Conservation (phyloP, 257 asterid species). For the Osmanthus fragrans region DNA sequence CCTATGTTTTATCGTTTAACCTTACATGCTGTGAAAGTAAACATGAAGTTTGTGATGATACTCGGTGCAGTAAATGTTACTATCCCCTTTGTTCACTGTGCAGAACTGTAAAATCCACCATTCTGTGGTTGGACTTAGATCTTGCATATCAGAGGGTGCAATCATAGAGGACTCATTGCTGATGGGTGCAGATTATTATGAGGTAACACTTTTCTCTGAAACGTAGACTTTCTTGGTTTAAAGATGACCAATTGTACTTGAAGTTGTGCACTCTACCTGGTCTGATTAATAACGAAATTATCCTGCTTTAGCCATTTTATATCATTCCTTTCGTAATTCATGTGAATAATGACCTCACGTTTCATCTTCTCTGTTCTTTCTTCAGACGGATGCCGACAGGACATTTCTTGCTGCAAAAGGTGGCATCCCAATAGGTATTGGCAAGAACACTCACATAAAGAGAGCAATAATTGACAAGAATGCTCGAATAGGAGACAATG, state of each 20-base stretch:
- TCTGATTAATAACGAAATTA: not conserved
- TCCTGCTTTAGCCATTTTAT: not conserved
- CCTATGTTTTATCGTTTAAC: not conserved
- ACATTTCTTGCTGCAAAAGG: constrained; percentile 66
- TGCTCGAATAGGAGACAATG: constrained; percentile 82
- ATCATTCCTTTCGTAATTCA: constrained; percentile 12
- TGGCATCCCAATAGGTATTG: constrained; percentile 84
- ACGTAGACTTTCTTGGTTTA: not conserved
- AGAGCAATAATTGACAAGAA: constrained; percentile 95
- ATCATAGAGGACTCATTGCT: constrained; percentile 78
- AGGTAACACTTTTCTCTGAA: constrained; percentile 49
- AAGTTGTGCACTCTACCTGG: not conserved
- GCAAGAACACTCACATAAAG: constrained; percentile 74
- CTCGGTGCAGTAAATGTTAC: not conserved
- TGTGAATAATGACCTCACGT: not conserved
- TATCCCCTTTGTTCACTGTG: constrained; percentile 8
- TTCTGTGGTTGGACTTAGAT: constrained; percentile 91
- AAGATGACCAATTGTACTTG: not conserved
- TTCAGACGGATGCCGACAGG: constrained; percentile 86
- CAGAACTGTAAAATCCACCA: constrained; percentile 96
- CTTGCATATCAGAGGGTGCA: constrained; percentile 96
- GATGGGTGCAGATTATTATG: constrained; percentile 97
- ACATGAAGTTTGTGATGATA: not conserved
- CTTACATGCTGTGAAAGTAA: constrained; percentile 7
- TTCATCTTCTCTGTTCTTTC: constrained; percentile 16